Percentiles rank a stretch among this genome's conserved stretches.
These are phyloP conservation scores for Quercus suber DNA, from an alignment of 306 rosid species.

Conservation along the genomic window DNA sequence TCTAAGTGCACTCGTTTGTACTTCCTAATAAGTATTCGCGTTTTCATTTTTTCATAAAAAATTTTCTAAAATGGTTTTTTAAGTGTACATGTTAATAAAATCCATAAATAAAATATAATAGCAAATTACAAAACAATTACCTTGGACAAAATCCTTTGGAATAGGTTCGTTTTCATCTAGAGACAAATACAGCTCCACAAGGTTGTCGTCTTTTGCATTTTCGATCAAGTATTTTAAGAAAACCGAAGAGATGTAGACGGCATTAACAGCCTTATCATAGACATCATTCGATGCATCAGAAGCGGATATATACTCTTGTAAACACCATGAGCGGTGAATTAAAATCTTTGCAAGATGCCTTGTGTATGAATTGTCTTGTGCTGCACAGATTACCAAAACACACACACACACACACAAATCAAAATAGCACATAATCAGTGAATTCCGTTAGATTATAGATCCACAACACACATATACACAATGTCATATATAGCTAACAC, in stretches of 20 bases:
- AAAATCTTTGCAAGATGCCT: slow-evolving; percentile 92
- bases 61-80: no score
- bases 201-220: slow-evolving; percentile 44
- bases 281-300: slow-evolving; percentile 55
- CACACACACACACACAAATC: no score
- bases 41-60: no score
- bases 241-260: slow-evolving; percentile 72
- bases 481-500: no score
- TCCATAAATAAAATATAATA: neutral
- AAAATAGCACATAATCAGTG: neutral
- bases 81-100: no score
- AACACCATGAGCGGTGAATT: slow-evolving; percentile 74
- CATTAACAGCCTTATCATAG: slow-evolving; percentile 80
- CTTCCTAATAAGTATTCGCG: no score
- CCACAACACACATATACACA: no score
- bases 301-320: slow-evolving; percentile 71
- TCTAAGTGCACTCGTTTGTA: no score
- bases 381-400: slow-evolving; percentile 33
- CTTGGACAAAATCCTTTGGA: slow-evolving; percentile 52
- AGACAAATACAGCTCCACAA: slow-evolving; percentile 58
- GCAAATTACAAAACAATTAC: slow-evolving; percentile 33
- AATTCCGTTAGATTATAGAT: no score
- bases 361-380: slow-evolving; percentile 64
- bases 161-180: slow-evolving; percentile 58
- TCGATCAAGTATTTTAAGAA: slow-evolving; percentile 87